Base-by-base conservation (phyloP, 768 basidiomycete species). In the Obba rivulosa region DNA sequence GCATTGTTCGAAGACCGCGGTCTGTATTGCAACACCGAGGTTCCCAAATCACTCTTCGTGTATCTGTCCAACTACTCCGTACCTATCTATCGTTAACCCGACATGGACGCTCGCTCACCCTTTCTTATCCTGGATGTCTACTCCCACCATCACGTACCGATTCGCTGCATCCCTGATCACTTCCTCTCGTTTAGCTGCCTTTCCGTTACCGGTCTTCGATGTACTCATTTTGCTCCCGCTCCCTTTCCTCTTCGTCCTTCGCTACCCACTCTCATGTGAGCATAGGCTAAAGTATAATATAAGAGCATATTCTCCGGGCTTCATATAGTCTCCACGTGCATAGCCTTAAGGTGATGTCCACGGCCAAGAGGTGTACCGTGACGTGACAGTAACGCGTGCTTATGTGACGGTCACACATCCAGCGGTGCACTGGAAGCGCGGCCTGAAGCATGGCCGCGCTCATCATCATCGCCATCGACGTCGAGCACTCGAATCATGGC, bases 401-500 rank as follows among this genome's bases (percentile, higher is more conserved):
- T 13, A 13, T 13, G 28, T 31, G 5, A 31, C 13, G 7, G 28
- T 31, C 28, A 31, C 28, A 31, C 28, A 5, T 31, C 28, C 28
- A 31, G 28, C 28, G 28, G n/a, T n/a, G n/a, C n/a, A n/a, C n/a
- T 31, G 28, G 7, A 31, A 31, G 28, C 28, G 28, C 5, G n/a
- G 28, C 13, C 28, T 5, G 28, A 13, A 5, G 28, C 28, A 13
- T 31, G 13, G 7, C 5, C 7, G 28, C 13, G 28, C 28, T 31
- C 28, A 5, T 7, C 7, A 7, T 13, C 28, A 31, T 31, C 28
- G 28, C 28, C 28, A 31, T 31, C 28, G 28, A 31, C 28, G 28
- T 31, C 28, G 28, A 31, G 28, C 28, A 31, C 16, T 16, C 4
- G 17, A 46, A 56, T 17, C n/a, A 64, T 64, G 62, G 62, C 62